Conservation (phyloP, 495 filamentous ascomycete species). For the Echria macrotheca region DNA sequence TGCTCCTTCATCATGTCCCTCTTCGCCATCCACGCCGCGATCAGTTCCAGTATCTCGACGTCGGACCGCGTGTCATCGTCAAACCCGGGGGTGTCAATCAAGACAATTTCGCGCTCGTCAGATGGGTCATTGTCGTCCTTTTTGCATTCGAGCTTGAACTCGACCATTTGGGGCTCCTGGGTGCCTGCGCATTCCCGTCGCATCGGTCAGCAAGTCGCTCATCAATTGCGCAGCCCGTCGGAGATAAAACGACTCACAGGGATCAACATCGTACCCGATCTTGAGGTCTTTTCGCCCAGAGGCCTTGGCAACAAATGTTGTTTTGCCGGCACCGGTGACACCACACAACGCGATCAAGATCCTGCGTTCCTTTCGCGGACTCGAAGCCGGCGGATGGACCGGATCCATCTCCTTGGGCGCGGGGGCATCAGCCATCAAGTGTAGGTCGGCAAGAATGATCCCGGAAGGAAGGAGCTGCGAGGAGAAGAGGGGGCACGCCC, state of each 20-base stretch:
- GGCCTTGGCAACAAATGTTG: slow-evolving; percentile 1
- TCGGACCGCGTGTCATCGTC: slow-evolving; percentile 37
- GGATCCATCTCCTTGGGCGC: neutral
- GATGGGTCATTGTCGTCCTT: no score
- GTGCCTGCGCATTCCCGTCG: neutral
- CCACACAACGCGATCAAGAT: neutral
- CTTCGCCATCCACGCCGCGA: slow-evolving; percentile 18
- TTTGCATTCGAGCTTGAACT: neutral
- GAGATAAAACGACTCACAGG: slow-evolving; percentile 4
- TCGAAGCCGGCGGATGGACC: neutral
- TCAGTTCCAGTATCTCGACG: slow-evolving; percentile 34
- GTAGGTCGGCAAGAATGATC: neutral
- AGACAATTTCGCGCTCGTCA: slow-evolving; percentile 7
- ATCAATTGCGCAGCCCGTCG: no score
- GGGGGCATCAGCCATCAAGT: neutral
- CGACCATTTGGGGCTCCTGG: neutral
- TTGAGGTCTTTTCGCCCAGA: neutral
- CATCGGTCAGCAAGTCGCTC: neutral
- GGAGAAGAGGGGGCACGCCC: no score
- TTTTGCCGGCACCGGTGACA: slow-evolving; percentile 7
- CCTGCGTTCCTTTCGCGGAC: neutral
- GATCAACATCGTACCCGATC: neutral
- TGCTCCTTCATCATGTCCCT: neutral
- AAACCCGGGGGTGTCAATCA: slow-evolving; percentile 45
- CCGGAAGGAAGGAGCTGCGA: neutral